These are phyloP conservation scores for Ogataea henricii DNA, from an alignment of 805 yeast species.

Conservation along the genomic window DNA sequence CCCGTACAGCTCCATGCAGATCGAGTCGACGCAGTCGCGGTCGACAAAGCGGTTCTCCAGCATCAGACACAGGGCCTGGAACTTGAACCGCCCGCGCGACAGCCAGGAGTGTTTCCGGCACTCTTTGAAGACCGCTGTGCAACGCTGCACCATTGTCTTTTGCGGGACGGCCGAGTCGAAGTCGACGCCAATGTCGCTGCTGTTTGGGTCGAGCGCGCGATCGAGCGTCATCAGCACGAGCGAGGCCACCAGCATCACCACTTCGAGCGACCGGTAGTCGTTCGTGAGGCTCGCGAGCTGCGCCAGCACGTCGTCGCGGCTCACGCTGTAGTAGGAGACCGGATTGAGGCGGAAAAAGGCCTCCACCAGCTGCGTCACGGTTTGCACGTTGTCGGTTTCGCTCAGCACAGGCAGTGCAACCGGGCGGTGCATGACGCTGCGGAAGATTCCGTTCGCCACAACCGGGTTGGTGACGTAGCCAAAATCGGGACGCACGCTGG, in stretches of 20 bases:
- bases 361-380: conserved; percentile 8
- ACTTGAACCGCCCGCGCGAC: conserved; percentile 19
- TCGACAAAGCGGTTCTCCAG: conserved; percentile 14
- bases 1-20: conserved; percentile 16
- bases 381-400: conserved; percentile 1
- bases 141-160: neutral
- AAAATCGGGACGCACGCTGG: neutral
- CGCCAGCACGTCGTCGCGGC: conserved; percentile 5
- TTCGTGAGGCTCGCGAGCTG: conserved; percentile 5
- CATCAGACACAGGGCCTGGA: conserved; percentile 19
- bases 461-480: conserved; percentile 10
- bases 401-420: conserved; percentile 17
- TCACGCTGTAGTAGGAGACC: conserved; percentile 9
- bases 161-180: conserved; percentile 3
- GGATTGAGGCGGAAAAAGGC: conserved; percentile 8
- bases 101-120: conserved; percentile 7
- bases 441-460: conserved; percentile 5
- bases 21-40: conserved; percentile 4
- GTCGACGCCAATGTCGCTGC: neutral
- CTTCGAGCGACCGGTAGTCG: conserved; percentile 19
- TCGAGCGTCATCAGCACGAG: conserved; percentile 14
- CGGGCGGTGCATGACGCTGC: conserved; percentile 4
- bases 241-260: conserved; percentile 18
- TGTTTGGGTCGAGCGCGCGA: conserved; percentile 3
- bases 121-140: conserved; percentile 12